Conservation (phyloP, 495 filamentous ascomycete genomes). For the Tuber magnatum region DNA sequence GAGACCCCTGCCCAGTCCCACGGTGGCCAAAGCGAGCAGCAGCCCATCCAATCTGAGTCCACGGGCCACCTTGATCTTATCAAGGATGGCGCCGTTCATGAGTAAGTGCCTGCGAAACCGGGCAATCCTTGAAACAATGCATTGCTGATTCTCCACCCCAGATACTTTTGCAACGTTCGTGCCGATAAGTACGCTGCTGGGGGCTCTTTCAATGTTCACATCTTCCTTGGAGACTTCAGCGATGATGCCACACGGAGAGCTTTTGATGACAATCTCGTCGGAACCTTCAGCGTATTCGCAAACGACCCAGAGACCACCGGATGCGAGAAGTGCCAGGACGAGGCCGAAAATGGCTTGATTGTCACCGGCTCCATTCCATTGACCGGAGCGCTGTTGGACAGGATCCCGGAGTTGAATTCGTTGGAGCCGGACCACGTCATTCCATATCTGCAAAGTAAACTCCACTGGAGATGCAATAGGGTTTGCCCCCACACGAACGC, state of each 20-base stretch:
- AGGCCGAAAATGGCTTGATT: conserved; percentile 21
- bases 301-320: conserved; percentile 30
- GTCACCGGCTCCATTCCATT: conserved; percentile 41
- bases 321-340: conserved; percentile 35
- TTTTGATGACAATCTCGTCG: conserved; percentile 37
- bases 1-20: conserved; percentile 11
- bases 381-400: conserved; percentile 40
- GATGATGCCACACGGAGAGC: conserved; percentile 16
- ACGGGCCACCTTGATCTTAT: conserved; percentile 12
- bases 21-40: conserved; percentile 4
- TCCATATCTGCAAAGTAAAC: conserved; percentile 29
- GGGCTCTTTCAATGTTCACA: conserved; percentile 39
- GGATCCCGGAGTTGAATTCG: conserved; percentile 35
- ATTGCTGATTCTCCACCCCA: not conserved
- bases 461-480: conserved; percentile 36
- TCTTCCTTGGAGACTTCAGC: conserved; percentile 38
- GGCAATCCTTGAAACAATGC: not conserved
- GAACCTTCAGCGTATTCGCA: conserved; percentile 36
- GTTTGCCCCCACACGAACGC: not conserved
- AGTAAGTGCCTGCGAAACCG: conserved; percentile 11
- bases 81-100: conserved; percentile 22
- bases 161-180: conserved; percentile 42
- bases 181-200: conserved; percentile 38
- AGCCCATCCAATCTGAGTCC: not conserved
- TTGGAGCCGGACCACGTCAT: conserved; percentile 31